These are phyloP conservation scores for Rhipidocladum racemiflorum DNA, from an alignment of 176 grass and related monocot species.

Conservation along the genomic window DNA sequence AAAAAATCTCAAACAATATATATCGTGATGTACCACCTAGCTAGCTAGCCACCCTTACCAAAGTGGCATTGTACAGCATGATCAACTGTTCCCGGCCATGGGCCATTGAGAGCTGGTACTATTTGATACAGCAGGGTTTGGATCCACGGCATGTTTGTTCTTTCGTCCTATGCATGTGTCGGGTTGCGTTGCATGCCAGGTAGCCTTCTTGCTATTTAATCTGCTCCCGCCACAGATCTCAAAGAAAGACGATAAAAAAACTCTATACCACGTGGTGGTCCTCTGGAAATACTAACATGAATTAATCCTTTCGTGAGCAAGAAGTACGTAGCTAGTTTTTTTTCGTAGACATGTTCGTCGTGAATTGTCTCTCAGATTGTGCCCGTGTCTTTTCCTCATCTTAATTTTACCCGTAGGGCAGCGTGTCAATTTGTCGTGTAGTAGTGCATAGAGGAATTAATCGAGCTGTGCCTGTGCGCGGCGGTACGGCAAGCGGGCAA, in stretches of 20 bases:
- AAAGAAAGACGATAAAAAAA: too few species aligned
- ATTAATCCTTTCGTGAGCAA: slow-evolving; percentile 6
- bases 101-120: background rate
- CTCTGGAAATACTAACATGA: too few species aligned
- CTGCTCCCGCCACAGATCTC: background rate
- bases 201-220: background rate
- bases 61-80: background rate
- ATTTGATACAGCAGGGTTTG: background rate
- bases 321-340: background rate
- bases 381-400: background rate
- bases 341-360: background rate
- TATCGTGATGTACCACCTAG: background rate
- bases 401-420: background rate
- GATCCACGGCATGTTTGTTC: background rate
- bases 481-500: too few species aligned
- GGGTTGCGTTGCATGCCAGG: background rate
- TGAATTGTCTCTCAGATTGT: background rate
- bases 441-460: background rate
- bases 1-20: too few species aligned
- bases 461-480: background rate
- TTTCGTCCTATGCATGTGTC: background rate
- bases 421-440: background rate
- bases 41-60: background rate
- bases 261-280: too few species aligned
- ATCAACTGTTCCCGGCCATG: background rate